Evolutionary conservation across 495 filamentous ascomycete species (phyloP), one percentile per base, ranked within the genome.

Genomic region (Trichoderma erinaceum): DNA sequence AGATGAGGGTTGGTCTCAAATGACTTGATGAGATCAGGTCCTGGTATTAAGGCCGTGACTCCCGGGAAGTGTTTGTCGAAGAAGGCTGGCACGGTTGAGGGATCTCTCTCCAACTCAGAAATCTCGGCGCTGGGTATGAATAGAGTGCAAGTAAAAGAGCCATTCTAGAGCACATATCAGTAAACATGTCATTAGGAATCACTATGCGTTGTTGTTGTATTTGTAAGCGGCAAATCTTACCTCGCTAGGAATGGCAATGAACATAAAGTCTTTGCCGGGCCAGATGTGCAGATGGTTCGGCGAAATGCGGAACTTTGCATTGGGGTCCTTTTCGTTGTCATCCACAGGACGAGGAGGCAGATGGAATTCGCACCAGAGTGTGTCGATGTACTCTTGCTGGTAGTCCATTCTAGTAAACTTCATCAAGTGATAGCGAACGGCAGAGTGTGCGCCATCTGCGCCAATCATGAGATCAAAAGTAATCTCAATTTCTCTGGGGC

Each of bases 201-300:
- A 46, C 23, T 25, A 21, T 8, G 8, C 25, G 35, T 29, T 29
- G 29, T 29, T 29, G 29, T 29, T 29, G 29, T n/a, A 35, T 21
- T 64, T 35, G 41, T 29, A 48, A 65, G 16, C 18, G 27, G 18
- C 2, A 23, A 35, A 23, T 68, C 81, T 61, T 76, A 86, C 85
- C 16, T 87, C 80, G 65, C 88, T 92, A 0, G 95, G 94, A 32
- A 99, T 91, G 23, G 95, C 95, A 72, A 99, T 98, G 78, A 99
- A 99, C 95, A 99, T 98, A 74, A 92, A 90, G 15, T 91, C 86
- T 70, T 87, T 87, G 27, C 89, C 92, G 1, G 95, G 95, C 95
- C 95, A 99, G 78, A 99, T 99, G 75, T 99, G 95, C 2, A 99
- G 84, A 73, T 98, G 92, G 75, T 97, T 90, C 18, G 92, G 91